phyloP scores from a whole-genome alignment of 805 yeast genomes.

The Cyberlindnera sargentensis region DNA sequence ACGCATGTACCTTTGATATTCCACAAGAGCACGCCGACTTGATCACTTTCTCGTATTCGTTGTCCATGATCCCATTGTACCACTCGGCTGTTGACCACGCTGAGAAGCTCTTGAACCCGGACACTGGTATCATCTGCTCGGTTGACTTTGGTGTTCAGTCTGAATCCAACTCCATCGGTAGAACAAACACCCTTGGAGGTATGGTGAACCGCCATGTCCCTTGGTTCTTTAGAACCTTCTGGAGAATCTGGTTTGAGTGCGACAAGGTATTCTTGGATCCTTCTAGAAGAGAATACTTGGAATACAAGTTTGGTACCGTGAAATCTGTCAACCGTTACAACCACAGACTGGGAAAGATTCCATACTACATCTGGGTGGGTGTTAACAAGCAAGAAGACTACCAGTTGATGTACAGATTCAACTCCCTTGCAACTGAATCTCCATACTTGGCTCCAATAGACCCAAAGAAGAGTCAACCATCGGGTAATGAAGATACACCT shows the following conservation, averaged over 20 bases:
- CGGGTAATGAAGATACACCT: conserved; percentile 25
- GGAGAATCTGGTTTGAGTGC: conserved; percentile 86
- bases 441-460: conserved; percentile 65
- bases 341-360: conserved; percentile 60
- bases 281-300: conserved; percentile 75
- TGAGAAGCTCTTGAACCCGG: conserved; percentile 40
- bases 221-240: conserved; percentile 72
- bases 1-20: conserved; percentile 64
- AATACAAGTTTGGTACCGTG: conserved; percentile 75
- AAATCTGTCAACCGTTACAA: conserved; percentile 67
- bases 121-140: conserved; percentile 56
- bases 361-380: conserved; percentile 81
- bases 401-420: conserved; percentile 45
- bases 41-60: conserved; percentile 71
- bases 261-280: conserved; percentile 76
- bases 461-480: conserved; percentile 16
- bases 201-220: conserved; percentile 62
- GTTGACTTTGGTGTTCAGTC: conserved; percentile 81
- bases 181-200: conserved; percentile 73
- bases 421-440: conserved; percentile 73
- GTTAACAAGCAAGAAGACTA: conserved; percentile 51
- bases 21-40: conserved; percentile 52
- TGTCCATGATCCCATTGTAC: conserved; percentile 81
- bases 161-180: conserved; percentile 53
- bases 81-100: conserved; percentile 74